Evolutionary conservation across 768 basidiomycete species (phyloP), one percentile per base, ranked within the genome.

Genomic region (Exidia glandulosa): DNA sequence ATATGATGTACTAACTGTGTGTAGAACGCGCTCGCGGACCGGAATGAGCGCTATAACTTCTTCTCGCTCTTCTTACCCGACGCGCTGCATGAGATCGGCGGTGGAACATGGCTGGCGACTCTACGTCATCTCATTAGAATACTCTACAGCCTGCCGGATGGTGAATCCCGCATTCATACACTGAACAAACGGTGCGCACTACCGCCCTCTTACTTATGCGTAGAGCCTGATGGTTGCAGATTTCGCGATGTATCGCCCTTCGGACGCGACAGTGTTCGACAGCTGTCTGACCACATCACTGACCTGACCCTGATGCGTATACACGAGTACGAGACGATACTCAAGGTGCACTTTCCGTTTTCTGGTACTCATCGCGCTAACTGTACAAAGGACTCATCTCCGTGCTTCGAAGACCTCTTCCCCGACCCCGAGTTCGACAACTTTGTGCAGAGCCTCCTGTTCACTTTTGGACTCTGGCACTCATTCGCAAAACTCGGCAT

Each of bases 321-420:
- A 36, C 34, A 36, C 34, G 10, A 36, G 34, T 36, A 36, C 34
- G 34, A 9, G 34, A 36, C 9, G 9, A 10, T 36, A 36, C 34
- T 36, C 10, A 16, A 36, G 34, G 34, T n/a, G n/a, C n/a, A n/a
- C 34, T 36, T 9, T 16, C 9, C 10, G 2, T 10, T 36, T 10
- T 36, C 10, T 36, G 16, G 34, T 36, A 10, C n/a, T 36, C 16
- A 16, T 36, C 27, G 63, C 27, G 1, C 25, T 36, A 12, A 52
- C 54, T 2, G n/a, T n/a, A n/a, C n/a, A n/a, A n/a, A n/a, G n/a
- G n/a, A n/a, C n/a, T n/a, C n/a, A n/a, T n/a, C n/a, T n/a, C 75
- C 76, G 0, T 72, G 66, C 0, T 76, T 77, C 30, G 73, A 79
- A 3, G 75, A 71, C 2, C 67, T 79, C 0, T 63, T 77, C 0